Conservation (phyloP, 306 rosid species). For the Sicyos edulis region DNA sequence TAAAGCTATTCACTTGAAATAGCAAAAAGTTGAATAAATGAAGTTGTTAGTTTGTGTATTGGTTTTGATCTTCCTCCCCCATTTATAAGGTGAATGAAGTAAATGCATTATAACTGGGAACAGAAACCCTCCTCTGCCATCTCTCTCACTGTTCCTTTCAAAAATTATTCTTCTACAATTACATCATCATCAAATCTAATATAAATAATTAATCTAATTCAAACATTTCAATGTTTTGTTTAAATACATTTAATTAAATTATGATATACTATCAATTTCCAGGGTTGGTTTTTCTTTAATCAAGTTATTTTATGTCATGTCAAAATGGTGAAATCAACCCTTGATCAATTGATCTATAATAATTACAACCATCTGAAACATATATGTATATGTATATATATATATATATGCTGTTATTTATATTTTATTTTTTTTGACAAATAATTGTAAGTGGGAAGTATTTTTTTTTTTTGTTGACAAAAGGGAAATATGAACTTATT, state of each 20-base stretch:
- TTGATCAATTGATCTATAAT: background rate
- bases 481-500: background rate
- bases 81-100: constrained; percentile 16
- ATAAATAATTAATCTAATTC: background rate
- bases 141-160: constrained; percentile 16
- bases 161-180: constrained; percentile 15
- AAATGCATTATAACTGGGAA: constrained; percentile 14
- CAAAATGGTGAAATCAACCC: background rate
- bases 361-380: background rate
- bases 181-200: constrained; percentile 8
- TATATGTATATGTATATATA: too few relatives aligned
- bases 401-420: too few relatives aligned
- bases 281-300: background rate
- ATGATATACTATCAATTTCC: background rate
- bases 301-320: constrained; percentile 2
- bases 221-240: too few relatives aligned
- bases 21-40: constrained; percentile 13
- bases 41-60: background rate
- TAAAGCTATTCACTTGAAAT: constrained; percentile 9
- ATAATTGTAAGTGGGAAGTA: background rate
- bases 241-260: background rate
- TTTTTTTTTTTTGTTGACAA: too few relatives aligned
- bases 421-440: too few relatives aligned
- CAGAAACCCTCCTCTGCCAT: constrained; percentile 17
- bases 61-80: background rate